Conservation (phyloP, 805 yeast species). For the Wickerhamomyces hampshirensis region DNA sequence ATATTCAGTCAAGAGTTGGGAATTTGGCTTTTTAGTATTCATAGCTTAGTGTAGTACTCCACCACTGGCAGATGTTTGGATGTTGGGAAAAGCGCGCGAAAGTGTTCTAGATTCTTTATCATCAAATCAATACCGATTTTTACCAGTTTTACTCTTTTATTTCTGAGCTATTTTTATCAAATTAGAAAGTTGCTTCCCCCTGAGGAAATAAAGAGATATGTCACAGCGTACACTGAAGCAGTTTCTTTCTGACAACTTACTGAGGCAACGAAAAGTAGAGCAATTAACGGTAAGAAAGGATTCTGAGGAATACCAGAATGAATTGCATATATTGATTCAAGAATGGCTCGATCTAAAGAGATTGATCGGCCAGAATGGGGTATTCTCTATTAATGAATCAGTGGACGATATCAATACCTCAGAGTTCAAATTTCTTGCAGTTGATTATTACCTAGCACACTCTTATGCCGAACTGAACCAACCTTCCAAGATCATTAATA, state of each 20-base stretch:
- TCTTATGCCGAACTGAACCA: slow-evolving; percentile 23
- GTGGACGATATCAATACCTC: slow-evolving; percentile 63
- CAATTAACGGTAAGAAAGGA: slow-evolving; percentile 34
- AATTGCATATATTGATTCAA: slow-evolving; percentile 33
- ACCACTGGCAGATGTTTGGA: too few species aligned
- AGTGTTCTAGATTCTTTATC: too few species aligned
- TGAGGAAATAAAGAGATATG: slow-evolving; percentile 4
- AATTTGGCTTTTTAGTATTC: too few species aligned
- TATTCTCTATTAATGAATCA: slow-evolving; percentile 70
- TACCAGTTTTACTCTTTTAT: too few species aligned
- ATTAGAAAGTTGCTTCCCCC: not conserved
- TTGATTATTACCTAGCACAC: slow-evolving; percentile 56
- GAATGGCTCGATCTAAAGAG: slow-evolving; percentile 41
- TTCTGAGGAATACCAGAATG: slow-evolving; percentile 35
- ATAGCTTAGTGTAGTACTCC: too few species aligned
- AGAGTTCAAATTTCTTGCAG: slow-evolving; percentile 53
- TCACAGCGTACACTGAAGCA: slow-evolving; percentile 10
- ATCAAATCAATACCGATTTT: too few species aligned
- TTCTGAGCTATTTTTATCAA: too few species aligned
- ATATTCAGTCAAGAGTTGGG: too few species aligned
- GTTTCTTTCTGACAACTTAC: slow-evolving; percentile 3
- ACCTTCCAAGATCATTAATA: slow-evolving; percentile 28
- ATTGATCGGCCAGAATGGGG: slow-evolving; percentile 40
- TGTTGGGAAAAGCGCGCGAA: too few species aligned
- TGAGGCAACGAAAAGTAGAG: slow-evolving; percentile 2